Conservation (phyloP, 768 basidiomycete species). For the Paxillus rubicundulus region DNA sequence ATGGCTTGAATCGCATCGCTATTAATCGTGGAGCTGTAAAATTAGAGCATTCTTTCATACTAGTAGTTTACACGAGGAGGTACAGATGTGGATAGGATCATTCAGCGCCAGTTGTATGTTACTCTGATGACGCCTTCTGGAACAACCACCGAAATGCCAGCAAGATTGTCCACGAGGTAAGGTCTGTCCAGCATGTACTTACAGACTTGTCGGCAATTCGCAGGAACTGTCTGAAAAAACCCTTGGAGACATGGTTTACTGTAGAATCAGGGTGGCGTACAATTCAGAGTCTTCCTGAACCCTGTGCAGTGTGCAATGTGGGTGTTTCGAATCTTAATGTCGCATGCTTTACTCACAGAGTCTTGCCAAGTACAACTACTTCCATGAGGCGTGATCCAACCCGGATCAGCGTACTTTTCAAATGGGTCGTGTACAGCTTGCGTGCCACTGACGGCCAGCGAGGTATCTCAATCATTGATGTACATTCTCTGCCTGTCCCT, state of each 20-base stretch:
- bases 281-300: not conserved
- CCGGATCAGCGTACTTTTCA: not conserved
- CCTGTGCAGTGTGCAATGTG: slow-evolving; percentile 3
- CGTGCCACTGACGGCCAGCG: not conserved
- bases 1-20: slow-evolving; percentile 12
- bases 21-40: slow-evolving; percentile 16
- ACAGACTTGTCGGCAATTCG: not conserved
- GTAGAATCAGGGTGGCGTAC: not conserved
- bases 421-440: not conserved
- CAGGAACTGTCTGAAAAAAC: not conserved
- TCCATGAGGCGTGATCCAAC: not conserved
- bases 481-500: too few relatives aligned
- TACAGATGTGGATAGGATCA: not conserved
- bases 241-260: not conserved
- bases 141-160: not conserved
- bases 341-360: not conserved
- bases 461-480: not conserved
- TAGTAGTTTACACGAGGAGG: slow-evolving; percentile 8
- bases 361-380: not conserved
- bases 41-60: slow-evolving; percentile 1
- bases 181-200: not conserved
- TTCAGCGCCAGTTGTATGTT: too few relatives aligned
- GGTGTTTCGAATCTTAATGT: not conserved
- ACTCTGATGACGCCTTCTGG: not conserved
- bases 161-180: not conserved